phyloP scores from a whole-genome alignment of 441 rosid species.

The Erodium moschatum region DNA sequence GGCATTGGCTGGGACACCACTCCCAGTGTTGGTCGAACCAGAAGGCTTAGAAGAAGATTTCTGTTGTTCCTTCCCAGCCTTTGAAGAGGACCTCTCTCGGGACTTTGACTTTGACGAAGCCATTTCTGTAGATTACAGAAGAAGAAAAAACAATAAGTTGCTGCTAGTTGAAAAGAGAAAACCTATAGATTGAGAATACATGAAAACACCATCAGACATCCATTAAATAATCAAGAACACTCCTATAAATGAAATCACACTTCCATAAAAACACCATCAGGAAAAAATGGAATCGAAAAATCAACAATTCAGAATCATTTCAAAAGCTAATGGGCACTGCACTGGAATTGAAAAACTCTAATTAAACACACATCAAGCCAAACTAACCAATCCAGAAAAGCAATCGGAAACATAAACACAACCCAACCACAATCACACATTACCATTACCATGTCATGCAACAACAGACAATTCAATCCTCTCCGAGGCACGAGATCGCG shows the following conservation, averaged over 20 bases:
- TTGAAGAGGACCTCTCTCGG: neutral
- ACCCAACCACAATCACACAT: neutral
- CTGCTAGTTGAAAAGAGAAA: neutral
- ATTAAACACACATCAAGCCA: neutral
- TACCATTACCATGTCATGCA: neutral
- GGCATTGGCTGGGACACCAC: neutral
- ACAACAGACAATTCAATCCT: neutral
- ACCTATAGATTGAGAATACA: neutral
- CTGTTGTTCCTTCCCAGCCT: neutral
- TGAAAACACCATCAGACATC: neutral
- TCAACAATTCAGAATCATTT: neutral
- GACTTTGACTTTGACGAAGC: slow-evolving; percentile 5
- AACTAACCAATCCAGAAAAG: neutral
- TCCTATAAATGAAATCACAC: neutral
- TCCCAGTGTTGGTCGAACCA: neutral
- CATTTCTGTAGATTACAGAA: neutral
- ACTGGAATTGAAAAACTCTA: neutral
- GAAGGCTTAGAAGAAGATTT: slow-evolving; percentile 6
- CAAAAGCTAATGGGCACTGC: neutral
- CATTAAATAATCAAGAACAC: too few species aligned
- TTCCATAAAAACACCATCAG: neutral
- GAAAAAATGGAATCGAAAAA: too few species aligned
- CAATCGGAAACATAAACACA: neutral
- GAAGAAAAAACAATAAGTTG: neutral
- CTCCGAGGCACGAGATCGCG: neutral